Evolutionary conservation across 192 early-diverging fungal genomes (phyloP).

Genomic region (Rhizophagus prolifer): DNA sequence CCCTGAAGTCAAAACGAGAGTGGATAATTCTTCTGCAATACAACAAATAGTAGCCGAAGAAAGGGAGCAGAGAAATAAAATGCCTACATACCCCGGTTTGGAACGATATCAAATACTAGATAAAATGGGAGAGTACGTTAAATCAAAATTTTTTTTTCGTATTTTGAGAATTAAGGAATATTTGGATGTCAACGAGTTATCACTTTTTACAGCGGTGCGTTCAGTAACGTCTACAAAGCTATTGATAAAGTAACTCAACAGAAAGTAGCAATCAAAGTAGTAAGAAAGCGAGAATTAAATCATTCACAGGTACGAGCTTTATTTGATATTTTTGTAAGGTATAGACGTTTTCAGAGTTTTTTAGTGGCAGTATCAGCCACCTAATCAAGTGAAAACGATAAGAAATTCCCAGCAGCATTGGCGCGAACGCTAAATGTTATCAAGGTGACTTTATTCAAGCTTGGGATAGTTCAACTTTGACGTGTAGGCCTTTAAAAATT

Average conservation of each 20-base stretch:
- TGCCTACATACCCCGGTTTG: constrained; percentile 59
- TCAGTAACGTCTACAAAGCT: constrained; percentile 82
- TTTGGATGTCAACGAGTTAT: not conserved
- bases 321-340: not conserved
- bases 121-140: constrained; percentile 74
- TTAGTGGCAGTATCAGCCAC: not conserved
- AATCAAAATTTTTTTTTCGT: not conserved
- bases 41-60: constrained; percentile 53
- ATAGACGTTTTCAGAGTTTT: not conserved
- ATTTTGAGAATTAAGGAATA: too few species aligned
- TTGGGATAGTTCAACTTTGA: not conserved
- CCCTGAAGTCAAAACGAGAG: constrained; percentile 10
- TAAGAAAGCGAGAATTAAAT: constrained; percentile 71
- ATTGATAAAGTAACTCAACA: constrained; percentile 58
- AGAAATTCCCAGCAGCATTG: not conserved
- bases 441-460: not conserved
- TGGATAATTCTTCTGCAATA: constrained; percentile 37
- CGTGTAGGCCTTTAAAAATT: not conserved
- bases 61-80: constrained; percentile 44
- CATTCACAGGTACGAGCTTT: constrained; percentile 55
- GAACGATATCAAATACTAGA: constrained; percentile 56
- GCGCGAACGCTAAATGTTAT: not conserved
- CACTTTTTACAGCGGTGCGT: constrained; percentile 67
- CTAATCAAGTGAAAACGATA: not conserved
- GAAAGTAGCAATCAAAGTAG: constrained; percentile 83